phyloP scores from a whole-genome alignment of 192 early-diverging fungal genomes.

The Rhizophagus prolifer region DNA sequence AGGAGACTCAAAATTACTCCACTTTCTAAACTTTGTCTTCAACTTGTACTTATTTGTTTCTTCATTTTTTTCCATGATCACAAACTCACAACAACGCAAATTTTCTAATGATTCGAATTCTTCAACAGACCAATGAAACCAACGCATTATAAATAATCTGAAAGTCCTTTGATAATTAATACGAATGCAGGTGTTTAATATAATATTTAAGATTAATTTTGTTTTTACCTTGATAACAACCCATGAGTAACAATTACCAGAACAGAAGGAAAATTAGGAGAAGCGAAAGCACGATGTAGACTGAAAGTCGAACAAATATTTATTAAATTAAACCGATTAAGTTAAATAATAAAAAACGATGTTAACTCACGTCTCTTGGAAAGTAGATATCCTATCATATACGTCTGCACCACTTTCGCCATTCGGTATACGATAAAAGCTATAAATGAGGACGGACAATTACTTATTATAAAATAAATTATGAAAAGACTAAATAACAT shows the following conservation, averaged over 20 bases:
- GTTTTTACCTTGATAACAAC: neutral
- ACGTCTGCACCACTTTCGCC: conserved; percentile 26
- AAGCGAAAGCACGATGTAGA: conserved; percentile 22
- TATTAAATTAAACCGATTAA: neutral
- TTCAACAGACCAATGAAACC: conserved; percentile 25
- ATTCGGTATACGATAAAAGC: conserved; percentile 28
- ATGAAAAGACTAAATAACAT: neutral
- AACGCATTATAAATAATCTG: conserved; percentile 18
- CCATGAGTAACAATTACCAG: conserved; percentile 23
- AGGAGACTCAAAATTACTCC: neutral
- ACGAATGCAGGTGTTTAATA: neutral
- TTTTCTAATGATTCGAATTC: conserved; percentile 14
- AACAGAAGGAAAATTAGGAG: conserved; percentile 13
- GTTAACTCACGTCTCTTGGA: conserved; percentile 16
- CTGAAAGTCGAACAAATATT: neutral
- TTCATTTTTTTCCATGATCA: conserved; percentile 15
- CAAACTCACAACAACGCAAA: conserved; percentile 14
- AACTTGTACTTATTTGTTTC: conserved; percentile 8
- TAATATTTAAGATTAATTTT: neutral
- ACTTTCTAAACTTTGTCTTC: neutral
- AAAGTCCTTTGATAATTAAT: neutral
- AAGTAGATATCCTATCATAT: conserved; percentile 26
- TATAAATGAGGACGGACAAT: neutral
- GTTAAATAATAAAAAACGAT: neutral
- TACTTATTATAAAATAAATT: neutral